These are phyloP conservation scores for Lipomyces chichibuensis DNA, from an alignment of 805 yeast species.

Conservation along the genomic window DNA sequence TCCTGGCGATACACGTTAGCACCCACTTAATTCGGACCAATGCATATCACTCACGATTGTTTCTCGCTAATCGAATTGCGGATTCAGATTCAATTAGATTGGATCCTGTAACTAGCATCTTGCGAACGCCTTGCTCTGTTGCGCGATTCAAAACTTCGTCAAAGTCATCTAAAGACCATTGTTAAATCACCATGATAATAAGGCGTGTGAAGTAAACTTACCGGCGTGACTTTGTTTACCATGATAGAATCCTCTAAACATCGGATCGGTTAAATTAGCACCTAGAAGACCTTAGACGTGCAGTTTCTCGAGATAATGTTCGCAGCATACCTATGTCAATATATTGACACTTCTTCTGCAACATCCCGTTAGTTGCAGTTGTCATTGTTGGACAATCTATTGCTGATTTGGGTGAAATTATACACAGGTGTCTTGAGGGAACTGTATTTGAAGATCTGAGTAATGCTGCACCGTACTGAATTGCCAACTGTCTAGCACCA, in stretches of 20 bases:
- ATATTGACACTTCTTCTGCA: slow-evolving; percentile 2
- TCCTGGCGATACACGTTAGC: not conserved
- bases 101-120: slow-evolving; percentile 83
- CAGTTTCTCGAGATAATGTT: not conserved
- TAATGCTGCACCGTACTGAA: not conserved
- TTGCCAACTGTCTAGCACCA: not conserved
- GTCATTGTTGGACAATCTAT: not conserved
- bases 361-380: not conserved
- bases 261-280: slow-evolving; percentile 83
- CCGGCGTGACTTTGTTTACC: slow-evolving; percentile 67
- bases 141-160: slow-evolving; percentile 69
- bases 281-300: slow-evolving; percentile 51
- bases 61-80: slow-evolving; percentile 60
- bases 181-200: not conserved
- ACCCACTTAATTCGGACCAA: not conserved
- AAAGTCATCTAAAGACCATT: slow-evolving; percentile 53
- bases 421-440: not conserved
- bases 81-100: slow-evolving; percentile 64
- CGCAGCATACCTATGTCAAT: slow-evolving; percentile 30
- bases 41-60: slow-evolving; percentile 38
- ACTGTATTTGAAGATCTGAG: not conserved
- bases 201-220: not conserved
- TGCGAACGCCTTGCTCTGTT: slow-evolving; percentile 60
- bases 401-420: not conserved
- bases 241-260: slow-evolving; percentile 82